A percentile compares a stretch with the other conserved stretches of the same genome.
Evolutionary conservation across 257 asterid genomes (phyloP).

Genomic region (Lycium ferocissimum): DNA sequence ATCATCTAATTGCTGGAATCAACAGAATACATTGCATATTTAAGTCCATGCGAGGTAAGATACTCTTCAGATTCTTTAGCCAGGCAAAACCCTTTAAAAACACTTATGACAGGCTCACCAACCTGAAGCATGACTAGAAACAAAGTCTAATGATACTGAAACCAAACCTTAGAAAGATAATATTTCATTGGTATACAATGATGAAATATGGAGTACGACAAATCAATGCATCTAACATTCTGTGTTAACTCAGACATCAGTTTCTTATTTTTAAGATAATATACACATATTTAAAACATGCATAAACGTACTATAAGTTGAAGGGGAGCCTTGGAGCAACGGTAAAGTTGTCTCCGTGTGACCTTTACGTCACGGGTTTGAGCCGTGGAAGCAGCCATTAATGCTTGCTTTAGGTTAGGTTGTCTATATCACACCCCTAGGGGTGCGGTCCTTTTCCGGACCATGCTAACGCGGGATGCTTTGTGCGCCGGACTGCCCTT

Average conservation of each 20-base stretch:
- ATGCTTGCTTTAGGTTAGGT: too few species aligned
- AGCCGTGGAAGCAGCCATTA: too few species aligned
- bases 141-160: not conserved
- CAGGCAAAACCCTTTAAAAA: slow-evolving; percentile 77
- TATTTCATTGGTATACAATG: not conserved
- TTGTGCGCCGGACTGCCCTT: too few species aligned
- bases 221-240: not conserved
- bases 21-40: slow-evolving; percentile 69
- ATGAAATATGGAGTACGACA: not conserved
- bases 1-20: slow-evolving; percentile 59
- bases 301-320: not conserved
- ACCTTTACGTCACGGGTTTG: too few species aligned
- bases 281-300: not conserved
- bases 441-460: too few species aligned
- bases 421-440: too few species aligned
- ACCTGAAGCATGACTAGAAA: slow-evolving; percentile 45
- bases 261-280: not conserved
- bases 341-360: too few species aligned
- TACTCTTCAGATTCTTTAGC: slow-evolving; percentile 76
- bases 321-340: too few species aligned
- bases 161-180: not conserved
- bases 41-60: slow-evolving; percentile 80
- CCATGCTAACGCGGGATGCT: too few species aligned
- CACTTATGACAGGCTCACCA: slow-evolving; percentile 63
- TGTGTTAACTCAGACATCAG: not conserved